Conservation (phyloP, 306 rosid genomes). For the Sindora glabra region DNA sequence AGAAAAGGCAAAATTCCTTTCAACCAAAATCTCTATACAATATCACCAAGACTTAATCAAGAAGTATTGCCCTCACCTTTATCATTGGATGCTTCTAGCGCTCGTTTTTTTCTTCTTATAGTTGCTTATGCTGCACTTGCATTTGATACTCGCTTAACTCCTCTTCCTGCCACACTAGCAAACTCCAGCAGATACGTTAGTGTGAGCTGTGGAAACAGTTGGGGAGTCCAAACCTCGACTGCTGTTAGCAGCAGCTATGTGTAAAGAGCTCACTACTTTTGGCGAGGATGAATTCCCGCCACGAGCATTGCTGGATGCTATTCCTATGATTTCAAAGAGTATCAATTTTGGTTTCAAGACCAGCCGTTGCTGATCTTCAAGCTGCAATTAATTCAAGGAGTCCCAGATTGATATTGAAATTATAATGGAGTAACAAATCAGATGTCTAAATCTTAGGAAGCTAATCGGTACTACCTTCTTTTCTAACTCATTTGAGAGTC, state of each 20-base stretch:
- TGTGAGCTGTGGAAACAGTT: slow-evolving; percentile 71
- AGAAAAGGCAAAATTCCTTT: slow-evolving; percentile 4
- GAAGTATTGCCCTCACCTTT: slow-evolving; percentile 44
- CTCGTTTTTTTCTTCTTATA: slow-evolving; percentile 54
- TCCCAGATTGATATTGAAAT: background rate
- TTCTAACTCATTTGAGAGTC: slow-evolving; percentile 79
- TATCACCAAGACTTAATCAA: slow-evolving; percentile 26
- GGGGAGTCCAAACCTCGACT: slow-evolving; percentile 76
- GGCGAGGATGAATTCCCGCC: slow-evolving; percentile 38
- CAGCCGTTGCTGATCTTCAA: slow-evolving; percentile 86
- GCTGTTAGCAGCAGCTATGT: slow-evolving; percentile 47
- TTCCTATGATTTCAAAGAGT: slow-evolving; percentile 66
- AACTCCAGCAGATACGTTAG: slow-evolving; percentile 69
- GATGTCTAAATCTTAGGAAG: background rate
- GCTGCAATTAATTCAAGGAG: slow-evolving; percentile 53
- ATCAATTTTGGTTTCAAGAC: slow-evolving; percentile 63
- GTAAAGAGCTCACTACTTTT: slow-evolving; percentile 43
- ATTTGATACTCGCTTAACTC: slow-evolving; percentile 68
- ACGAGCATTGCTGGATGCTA: slow-evolving; percentile 49
- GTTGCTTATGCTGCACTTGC: slow-evolving; percentile 39
- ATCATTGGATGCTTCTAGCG: slow-evolving; percentile 45
- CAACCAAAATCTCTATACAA: slow-evolving; percentile 9
- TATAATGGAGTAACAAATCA: background rate
- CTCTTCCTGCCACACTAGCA: slow-evolving; percentile 95
- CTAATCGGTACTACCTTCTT: slow-evolving; percentile 51